Conservation (phyloP, 495 filamentous ascomycete genomes). For the Penicillium arizonense region DNA sequence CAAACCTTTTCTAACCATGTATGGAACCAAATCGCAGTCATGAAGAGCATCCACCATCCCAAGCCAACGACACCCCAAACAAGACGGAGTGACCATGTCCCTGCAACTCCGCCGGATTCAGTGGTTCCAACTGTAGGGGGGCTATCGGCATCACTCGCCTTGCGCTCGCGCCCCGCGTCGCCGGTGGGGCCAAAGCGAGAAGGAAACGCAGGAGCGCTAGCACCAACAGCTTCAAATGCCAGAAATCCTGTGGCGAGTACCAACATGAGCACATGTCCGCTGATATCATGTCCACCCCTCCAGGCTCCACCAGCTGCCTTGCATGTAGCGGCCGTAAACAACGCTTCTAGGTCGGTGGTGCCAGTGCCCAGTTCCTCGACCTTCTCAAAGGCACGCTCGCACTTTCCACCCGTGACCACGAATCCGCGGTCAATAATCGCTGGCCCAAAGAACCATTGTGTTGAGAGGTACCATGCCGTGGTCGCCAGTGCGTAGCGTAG, state of each 20-base stretch:
- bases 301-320: slow-evolving; percentile 77
- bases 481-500: slow-evolving; percentile 71
- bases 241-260: slow-evolving; percentile 78
- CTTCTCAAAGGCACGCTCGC: slow-evolving; percentile 46
- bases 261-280: slow-evolving; percentile 91
- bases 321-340: slow-evolving; percentile 76
- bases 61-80: slow-evolving; percentile 51
- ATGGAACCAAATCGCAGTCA: slow-evolving; percentile 97
- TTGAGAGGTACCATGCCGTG: slow-evolving; percentile 71
- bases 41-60: slow-evolving; percentile 91
- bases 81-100: slow-evolving; percentile 50
- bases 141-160: slow-evolving; percentile 30
- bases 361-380: slow-evolving; percentile 19
- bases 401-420: slow-evolving; percentile 75
- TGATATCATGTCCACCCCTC: slow-evolving; percentile 90
- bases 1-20: slow-evolving; percentile 95
- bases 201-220: slow-evolving; percentile 44
- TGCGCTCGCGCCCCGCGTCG: slow-evolving; percentile 48
- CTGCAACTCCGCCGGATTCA: slow-evolving; percentile 22
- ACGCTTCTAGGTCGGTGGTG: slow-evolving; percentile 39
- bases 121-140: background rate
- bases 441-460: slow-evolving; percentile 96
- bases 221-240: slow-evolving; percentile 73
- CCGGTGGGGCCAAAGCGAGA: slow-evolving; percentile 1
- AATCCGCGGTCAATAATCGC: slow-evolving; percentile 86